Base-by-base conservation (phyloP, 2,329 filamentous ascomycete species). In the Dothideomycetidae sp. region DNA sequence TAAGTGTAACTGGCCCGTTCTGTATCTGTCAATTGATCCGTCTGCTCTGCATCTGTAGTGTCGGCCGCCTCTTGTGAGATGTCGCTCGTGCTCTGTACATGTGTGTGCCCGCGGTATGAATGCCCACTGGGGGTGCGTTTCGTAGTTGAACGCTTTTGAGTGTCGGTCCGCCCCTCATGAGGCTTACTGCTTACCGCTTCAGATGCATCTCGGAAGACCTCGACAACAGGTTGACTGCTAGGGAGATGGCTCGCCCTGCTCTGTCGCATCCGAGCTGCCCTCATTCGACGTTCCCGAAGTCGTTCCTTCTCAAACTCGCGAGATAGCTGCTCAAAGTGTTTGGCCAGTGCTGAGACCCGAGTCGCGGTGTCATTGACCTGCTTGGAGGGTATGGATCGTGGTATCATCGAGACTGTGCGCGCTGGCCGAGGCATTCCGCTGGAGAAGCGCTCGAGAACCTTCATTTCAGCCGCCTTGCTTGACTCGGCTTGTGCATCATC, bases 301-400 rank as follows among this genome's bases (percentile, higher is more conserved):
- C 90, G 74, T 59, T 98, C 88, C 50, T 88, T 93, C 53, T 94
- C 85, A 48, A 98, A 98, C 53, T 98, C 92, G 15, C 86, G 78
- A 49, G 85, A 94, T 40, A 98, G 68, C 56, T 96, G 86, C 57
- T 98, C 92, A 53, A 98, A 96, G 55, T 96, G 90, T 48, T 83
- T 83, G 12, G 90, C 84, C 34, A 98, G 67, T n/a, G 78, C 85
- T 5, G 85, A 92, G 2, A 98, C 90, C 50, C 81, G 82, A 3
- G 81, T 74, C 5, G 41, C 42, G 12, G 38, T 38, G 15, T 44
- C 42, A 36, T 78, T 71, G 46, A 75, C 78, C 48, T 71, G 76
- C 53, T 77, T 81, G 34, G 56, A 52, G 35, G 80, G 75, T 17
- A 93, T 74, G 16, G 90, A 90, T 19, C 90, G 75, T 17, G 86